Conservation (phyloP, 2,329 filamentous ascomycete genomes). For the Sarocladium brachiariae region DNA sequence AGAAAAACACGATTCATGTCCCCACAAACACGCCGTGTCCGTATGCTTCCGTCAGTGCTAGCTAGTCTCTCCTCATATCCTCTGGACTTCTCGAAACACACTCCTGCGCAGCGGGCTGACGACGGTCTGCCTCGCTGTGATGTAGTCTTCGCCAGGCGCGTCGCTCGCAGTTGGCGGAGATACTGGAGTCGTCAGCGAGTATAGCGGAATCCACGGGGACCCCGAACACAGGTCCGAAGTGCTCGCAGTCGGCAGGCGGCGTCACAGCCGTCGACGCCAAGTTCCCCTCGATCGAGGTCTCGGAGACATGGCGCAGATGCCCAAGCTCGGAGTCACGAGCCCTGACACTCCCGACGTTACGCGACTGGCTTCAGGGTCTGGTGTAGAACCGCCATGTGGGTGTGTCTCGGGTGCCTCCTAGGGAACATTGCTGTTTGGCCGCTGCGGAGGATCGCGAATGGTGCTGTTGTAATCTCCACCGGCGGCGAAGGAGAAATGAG, state of each 20-base stretch:
- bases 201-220: not conserved
- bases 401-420: constrained; percentile 8
- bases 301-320: constrained; percentile 11
- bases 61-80: constrained; percentile 26
- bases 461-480: constrained; percentile 19
- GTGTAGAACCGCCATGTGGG: constrained; percentile 6
- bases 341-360: not conserved
- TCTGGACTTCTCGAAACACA: constrained; percentile 35
- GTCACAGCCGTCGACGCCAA: not conserved
- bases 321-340: not conserved
- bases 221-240: not conserved
- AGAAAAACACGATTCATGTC: no score
- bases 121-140: constrained; percentile 18
- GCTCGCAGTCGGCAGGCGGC: not conserved
- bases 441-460: constrained; percentile 21
- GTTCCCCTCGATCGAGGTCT: constrained; percentile 5
- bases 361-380: constrained; percentile 1
- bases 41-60: constrained; percentile 1
- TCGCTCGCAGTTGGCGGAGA: constrained; percentile 25
- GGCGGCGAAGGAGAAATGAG: constrained; percentile 17
- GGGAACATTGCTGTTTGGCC: constrained; percentile 10
- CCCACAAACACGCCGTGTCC: not conserved
- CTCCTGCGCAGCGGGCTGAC: constrained; percentile 28
- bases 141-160: constrained; percentile 20
- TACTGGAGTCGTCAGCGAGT: constrained; percentile 13